These are phyloP conservation scores for Podila epicladia DNA, from an alignment of 192 early-diverging fungal species.

Conservation along the genomic window DNA sequence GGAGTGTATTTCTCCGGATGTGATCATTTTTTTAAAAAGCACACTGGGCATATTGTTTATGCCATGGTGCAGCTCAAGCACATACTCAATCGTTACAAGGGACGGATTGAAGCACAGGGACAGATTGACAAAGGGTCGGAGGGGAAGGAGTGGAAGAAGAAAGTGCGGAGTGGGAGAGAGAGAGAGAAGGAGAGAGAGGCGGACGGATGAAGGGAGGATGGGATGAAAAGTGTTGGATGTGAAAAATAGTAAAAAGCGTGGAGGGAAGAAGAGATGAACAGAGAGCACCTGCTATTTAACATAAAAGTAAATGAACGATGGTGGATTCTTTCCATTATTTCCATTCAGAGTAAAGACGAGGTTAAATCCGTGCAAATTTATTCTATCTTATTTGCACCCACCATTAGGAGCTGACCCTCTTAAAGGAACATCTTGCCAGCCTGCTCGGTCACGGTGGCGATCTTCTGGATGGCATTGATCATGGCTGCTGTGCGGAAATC, in stretches of 20 bases:
- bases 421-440: conserved; percentile 81
- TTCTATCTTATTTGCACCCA: too few species aligned
- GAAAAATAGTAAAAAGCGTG: conserved; percentile 1
- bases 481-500: conserved; percentile 85
- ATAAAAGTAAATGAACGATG: neutral
- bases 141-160: conserved; percentile 1
- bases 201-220: neutral
- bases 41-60: neutral
- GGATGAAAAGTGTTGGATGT: neutral
- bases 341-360: too few species aligned
- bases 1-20: neutral
- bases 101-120: neutral
- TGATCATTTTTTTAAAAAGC: neutral
- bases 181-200: neutral
- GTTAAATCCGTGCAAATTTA: too few species aligned
- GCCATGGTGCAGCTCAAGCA: neutral
- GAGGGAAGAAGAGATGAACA: neutral
- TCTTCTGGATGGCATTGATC: conserved; percentile 85
- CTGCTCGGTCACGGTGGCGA: conserved; percentile 75
- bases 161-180: neutral
- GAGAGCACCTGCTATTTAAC: neutral
- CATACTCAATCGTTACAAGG: neutral
- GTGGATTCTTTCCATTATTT: too few species aligned
- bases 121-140: neutral
- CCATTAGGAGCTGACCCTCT: neutral